Conservation (phyloP, 2,329 filamentous ascomycete species). For the Hypoxylon sp. region DNA sequence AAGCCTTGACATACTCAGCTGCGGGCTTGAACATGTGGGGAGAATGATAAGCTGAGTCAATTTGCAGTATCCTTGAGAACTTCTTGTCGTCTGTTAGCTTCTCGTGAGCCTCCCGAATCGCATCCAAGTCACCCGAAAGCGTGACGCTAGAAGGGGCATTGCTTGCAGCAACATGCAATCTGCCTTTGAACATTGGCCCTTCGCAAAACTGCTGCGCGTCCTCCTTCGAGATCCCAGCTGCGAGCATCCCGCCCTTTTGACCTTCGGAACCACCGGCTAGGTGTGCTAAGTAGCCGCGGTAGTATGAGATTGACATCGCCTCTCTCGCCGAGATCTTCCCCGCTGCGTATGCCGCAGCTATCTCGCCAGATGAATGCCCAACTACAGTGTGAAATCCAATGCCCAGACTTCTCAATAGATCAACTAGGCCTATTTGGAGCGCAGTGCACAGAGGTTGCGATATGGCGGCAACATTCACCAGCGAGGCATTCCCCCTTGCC, state of each 20-base stretch:
- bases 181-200: slow-evolving; percentile 40
- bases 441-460: slow-evolving; percentile 68
- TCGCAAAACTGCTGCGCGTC: slow-evolving; percentile 48
- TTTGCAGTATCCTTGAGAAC: slow-evolving; percentile 55
- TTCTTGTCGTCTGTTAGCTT: slow-evolving; percentile 42
- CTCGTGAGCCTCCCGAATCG: slow-evolving; percentile 41
- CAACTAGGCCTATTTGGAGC: slow-evolving; percentile 62
- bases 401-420: slow-evolving; percentile 50
- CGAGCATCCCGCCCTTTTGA: slow-evolving; percentile 51
- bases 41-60: slow-evolving; percentile 65
- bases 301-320: slow-evolving; percentile 52
- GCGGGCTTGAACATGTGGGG: slow-evolving; percentile 60
- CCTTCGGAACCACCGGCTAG: slow-evolving; percentile 44
- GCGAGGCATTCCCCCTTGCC: slow-evolving; percentile 47
- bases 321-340: slow-evolving; percentile 48
- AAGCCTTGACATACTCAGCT: slow-evolving; percentile 51
- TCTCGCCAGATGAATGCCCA: slow-evolving; percentile 52
- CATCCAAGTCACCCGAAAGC: slow-evolving; percentile 49
- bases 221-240: slow-evolving; percentile 45
- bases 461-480: slow-evolving; percentile 56
- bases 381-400: slow-evolving; percentile 52
- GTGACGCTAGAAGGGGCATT: slow-evolving; percentile 50
- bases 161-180: slow-evolving; percentile 48
- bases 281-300: slow-evolving; percentile 48
- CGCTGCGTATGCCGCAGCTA: slow-evolving; percentile 53